phyloP scores from a whole-genome alignment of 768 basidiomycete species.

The Phlebiopsis flavidoalba region DNA sequence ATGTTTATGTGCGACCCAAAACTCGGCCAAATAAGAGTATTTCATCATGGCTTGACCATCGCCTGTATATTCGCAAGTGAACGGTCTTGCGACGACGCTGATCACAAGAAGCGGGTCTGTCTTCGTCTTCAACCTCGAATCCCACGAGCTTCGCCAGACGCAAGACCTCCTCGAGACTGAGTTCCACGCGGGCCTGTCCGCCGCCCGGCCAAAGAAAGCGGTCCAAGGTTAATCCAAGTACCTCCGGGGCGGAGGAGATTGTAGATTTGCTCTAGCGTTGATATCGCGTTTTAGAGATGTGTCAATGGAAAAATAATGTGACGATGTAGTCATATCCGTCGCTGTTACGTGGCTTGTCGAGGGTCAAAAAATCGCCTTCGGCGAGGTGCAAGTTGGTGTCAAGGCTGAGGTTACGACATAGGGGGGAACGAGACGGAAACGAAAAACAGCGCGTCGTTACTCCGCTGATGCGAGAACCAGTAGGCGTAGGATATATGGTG shows the following conservation, averaged over 20 bases:
- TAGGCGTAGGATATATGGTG: constrained; percentile 55
- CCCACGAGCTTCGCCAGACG: constrained; percentile 47
- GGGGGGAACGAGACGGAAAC: constrained; percentile 46
- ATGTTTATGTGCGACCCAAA: constrained; percentile 53
- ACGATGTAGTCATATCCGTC: constrained; percentile 54
- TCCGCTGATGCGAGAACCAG: constrained; percentile 67
- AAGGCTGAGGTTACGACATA: constrained; percentile 53
- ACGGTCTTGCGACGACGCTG: constrained; percentile 35
- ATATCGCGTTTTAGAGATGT: constrained; percentile 31
- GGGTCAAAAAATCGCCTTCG: constrained; percentile 53
- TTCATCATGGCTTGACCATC: constrained; percentile 64
- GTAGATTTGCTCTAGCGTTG: constrained; percentile 50
- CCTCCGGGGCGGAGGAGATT: constrained; percentile 55
- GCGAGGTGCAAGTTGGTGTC: constrained; percentile 37
- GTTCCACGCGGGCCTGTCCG: constrained; percentile 47
- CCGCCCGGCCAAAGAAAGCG: constrained; percentile 62
- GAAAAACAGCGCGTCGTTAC: constrained; percentile 45
- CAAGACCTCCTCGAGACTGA: constrained; percentile 62
- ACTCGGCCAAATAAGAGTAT: constrained; percentile 64
- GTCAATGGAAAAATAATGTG: constrained; percentile 38
- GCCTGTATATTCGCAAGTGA: constrained; percentile 61
- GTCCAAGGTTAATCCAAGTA: constrained; percentile 64
- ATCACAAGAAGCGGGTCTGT: constrained; percentile 20
- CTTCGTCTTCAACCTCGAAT: constrained; percentile 35
- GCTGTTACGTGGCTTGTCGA: background rate